Base-by-base conservation (phyloP, 345 rosid genomes). In the Leavenworthia alabamica region DNA sequence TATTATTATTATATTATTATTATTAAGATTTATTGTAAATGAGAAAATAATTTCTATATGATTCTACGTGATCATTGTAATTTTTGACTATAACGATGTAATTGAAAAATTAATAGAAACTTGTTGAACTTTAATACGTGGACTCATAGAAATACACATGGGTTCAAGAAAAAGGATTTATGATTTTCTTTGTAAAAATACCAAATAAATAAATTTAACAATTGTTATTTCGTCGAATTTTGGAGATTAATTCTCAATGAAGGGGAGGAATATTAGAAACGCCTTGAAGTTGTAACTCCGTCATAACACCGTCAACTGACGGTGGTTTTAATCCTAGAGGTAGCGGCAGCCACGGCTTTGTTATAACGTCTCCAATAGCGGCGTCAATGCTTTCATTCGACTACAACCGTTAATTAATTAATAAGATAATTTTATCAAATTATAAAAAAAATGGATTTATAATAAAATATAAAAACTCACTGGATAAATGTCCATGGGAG, bases 321-420 rank as follows among this genome's bases (percentile, higher is more conserved):
- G 85, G 98, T 12, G 96, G 86, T 62, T 85, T 86, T 13, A 86
- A 69, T 15, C 89, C 88, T 0, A 92, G 80, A 42, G 95, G 96
- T 54, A 89, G 95, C 14, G 94, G 91, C 74, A 73, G 77, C 90
- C 90, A 80, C 62, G 96, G 94, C 62, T 92, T 86, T 3, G 81
- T 53, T 66, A 92, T 72, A 59, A 78, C 96, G 71, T 86, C 97
- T 68, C 76, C 88, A 1, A 89, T 78, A 27, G 83, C 86, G 8
- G 81, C 86, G 26, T 92, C 90, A 20, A 81, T 74, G 61, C 82
- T 86, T 77, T 92, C 95, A 4, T 75, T 83, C 12, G 90, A 81
- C 86, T 88, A 81, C 63, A 57, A 59, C 23, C 65, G 13, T 56
- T 7, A 56, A 32, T 2, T 31, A 20, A 58, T 27, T 50, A 20